Percentiles rank a stretch among this genome's conserved stretches.
phyloP scores from a whole-genome alignment of 2,329 filamentous ascomycete species.

The Colletotrichum navitas region DNA sequence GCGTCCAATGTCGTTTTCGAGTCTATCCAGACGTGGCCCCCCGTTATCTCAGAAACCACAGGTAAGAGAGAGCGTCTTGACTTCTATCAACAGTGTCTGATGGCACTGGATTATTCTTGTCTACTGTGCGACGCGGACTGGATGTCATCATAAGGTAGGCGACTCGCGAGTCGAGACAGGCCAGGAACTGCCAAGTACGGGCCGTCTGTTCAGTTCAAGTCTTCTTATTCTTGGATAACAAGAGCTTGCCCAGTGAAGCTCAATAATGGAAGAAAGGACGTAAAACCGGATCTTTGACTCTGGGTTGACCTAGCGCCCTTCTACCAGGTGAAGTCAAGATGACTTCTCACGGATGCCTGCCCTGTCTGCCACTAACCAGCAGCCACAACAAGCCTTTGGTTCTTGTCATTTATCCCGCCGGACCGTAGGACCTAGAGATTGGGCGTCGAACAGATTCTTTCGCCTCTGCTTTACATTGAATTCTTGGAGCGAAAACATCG shows the following conservation, averaged over 20 bases:
- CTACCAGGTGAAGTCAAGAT: neutral
- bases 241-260: neutral
- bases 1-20: no score
- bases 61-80: neutral
- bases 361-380: neutral
- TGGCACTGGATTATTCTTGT: neutral
- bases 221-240: neutral
- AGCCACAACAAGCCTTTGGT: neutral
- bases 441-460: conserved; percentile 1
- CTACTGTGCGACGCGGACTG: neutral
- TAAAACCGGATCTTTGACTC: neutral
- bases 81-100: neutral
- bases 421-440: neutral
- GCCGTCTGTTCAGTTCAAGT: neutral
- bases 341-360: neutral
- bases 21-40: neutral
- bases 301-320: neutral
- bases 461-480: no score
- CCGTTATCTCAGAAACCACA: neutral
- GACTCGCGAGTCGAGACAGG: neutral
- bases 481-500: neutral
- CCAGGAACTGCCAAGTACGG: neutral
- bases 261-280: neutral
- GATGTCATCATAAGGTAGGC: no score
- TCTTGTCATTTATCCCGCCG: neutral